A percentile compares a stretch with the other conserved stretches of the same genome.
Conservation (phyloP, 2,329 filamentous ascomycete species). For the Sporothrix brasiliensis region DNA sequence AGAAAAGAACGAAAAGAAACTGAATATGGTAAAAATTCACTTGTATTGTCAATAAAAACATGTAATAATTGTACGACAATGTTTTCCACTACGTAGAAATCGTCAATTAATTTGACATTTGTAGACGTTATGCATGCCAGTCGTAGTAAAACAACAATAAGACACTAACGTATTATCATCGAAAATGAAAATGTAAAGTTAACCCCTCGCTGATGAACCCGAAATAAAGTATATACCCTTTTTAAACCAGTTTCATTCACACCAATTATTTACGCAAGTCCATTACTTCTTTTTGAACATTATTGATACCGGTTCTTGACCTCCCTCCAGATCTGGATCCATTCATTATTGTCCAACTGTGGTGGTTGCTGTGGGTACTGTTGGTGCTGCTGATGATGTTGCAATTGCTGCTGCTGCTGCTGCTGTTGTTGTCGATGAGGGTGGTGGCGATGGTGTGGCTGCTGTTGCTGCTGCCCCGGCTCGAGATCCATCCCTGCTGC, state of each 20-base stretch:
- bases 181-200: no score
- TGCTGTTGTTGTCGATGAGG: not conserved
- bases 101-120: no score
- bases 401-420: conserved; percentile 6
- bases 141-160: no score
- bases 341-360: conserved; percentile 30
- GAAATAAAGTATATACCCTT: not conserved
- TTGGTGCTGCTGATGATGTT: conserved; percentile 8
- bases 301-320: conserved; percentile 26
- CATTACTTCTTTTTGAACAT: not conserved
- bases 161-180: no score
- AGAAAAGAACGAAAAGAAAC: no score
- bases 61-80: no score
- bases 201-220: no score
- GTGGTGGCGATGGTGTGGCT: not conserved
- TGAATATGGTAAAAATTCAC: no score
- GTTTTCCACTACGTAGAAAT: no score
- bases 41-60: no score
- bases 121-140: no score
- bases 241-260: no score
- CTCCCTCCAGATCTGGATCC: conserved; percentile 33
- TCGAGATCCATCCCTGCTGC: not conserved
- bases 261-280: not conserved
- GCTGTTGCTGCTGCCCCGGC: conserved; percentile 5
- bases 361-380: not conserved